Base-by-base conservation (phyloP, 768 basidiomycete species). In the Leccinum aurantiacum region DNA sequence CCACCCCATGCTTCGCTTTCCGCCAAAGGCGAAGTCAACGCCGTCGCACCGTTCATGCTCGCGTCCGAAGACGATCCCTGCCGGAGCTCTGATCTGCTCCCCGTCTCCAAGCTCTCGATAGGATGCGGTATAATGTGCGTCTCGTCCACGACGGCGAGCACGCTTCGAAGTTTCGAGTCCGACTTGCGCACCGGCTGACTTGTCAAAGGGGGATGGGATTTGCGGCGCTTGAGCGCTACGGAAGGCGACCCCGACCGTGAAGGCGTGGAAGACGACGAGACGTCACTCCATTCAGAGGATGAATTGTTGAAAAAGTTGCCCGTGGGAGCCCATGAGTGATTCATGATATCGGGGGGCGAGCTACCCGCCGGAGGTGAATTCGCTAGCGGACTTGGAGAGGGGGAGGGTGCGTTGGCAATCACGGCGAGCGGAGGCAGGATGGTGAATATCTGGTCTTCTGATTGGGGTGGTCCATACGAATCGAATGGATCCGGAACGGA, bases 401-500 rank as follows among this genome's bases (percentile, higher is more conserved):
- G 75, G 6, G 89, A 85, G n/a, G 77, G 78, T 24, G 77, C 76
- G 44, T 84, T 83, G 78, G 88, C 87, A 60, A 92, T 86, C 53
- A 84, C 81, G 33, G 90, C 89, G 33, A 93, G 79, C 3, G 95
- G 95, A 6, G 93, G 87, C 2, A 98, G 82, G 61, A 97, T 95
- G 70, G 87, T 92, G 76, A 96, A 96, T 64, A 97, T 95, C 70
- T 93, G 89, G 67, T 94, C 89, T 72, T 95, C 91, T 46, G 90
- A 80, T 66, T 89, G 91, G 3, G 90, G 88, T 22, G 91, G 90
- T 4, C 92, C 93, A 67, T 96, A 96, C 0, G 92, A 84, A 64
- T 96, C 94, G 63, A 96, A 96, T 33, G 95, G 92, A 71, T 97
- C 95, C 19, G 94, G 94, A 51, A 95, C 82, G 8, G 89, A 84